phyloP scores from a whole-genome alignment of 108 stramenopile genomes.

The Schizochytrium sp. region DNA sequence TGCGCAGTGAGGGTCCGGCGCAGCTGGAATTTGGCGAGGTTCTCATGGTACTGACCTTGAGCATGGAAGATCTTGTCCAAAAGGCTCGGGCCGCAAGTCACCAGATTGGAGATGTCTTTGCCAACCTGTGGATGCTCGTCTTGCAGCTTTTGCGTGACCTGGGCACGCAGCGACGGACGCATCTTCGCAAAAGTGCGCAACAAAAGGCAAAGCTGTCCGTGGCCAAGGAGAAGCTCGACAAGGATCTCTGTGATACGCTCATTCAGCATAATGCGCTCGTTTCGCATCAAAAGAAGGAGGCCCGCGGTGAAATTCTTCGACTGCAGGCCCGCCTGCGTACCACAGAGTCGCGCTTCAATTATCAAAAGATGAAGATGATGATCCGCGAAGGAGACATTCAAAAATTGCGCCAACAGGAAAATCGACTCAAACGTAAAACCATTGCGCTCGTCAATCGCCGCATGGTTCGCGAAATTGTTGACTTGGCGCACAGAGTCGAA shows the following conservation, averaged over 20 bases:
- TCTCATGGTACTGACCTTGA: not conserved
- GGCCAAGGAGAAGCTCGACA: not conserved
- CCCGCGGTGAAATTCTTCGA: not conserved
- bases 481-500: not conserved
- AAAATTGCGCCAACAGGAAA: not conserved
- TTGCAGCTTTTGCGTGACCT: not conserved
- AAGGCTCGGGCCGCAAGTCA: not conserved
- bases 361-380: slow-evolving; percentile 1
- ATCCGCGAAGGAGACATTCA: not conserved
- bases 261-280: not conserved
- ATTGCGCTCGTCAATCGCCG: not conserved
- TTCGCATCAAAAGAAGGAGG: not conserved
- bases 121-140: not conserved
- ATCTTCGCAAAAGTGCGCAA: not conserved
- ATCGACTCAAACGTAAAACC: not conserved
- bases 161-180: not conserved
- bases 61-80: not conserved
- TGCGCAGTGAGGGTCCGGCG: not conserved
- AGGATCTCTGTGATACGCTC: not conserved
- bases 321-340: not conserved
- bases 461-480: not conserved
- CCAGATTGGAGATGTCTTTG: not conserved
- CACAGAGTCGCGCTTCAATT: not conserved
- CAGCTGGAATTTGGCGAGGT: not conserved
- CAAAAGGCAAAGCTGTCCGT: not conserved